Evolutionary conservation across 2,329 filamentous ascomycete genomes (phyloP), one percentile per base, ranked within the genome.

Genomic region (Sclerotinia nivalis): DNA sequence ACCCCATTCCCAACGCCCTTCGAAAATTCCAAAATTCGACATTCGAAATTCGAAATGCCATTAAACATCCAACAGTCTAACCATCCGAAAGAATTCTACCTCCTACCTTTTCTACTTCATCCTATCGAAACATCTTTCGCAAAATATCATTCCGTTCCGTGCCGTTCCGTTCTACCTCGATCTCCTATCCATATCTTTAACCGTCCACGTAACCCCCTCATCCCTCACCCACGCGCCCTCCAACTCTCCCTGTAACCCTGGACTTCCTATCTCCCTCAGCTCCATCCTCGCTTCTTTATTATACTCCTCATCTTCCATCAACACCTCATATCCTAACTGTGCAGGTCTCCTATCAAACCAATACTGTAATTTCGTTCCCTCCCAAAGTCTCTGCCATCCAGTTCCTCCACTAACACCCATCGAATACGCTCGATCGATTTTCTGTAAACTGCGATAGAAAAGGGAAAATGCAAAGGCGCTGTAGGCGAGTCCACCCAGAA

Each of bases 401-500:
- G 76, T 76, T 1, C 71, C 74, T 0, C 76, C 76, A 43, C 74
- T 75, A 22, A 73, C 67, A 22, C 76, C 76, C 34, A 69, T 71
- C 2, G 72, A 69, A 71, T 76, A 77, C 15, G 75, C 75, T n/a
- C 72, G 72, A 64, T 77, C 75, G n/a, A 76, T 75, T 50, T 71
- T 70, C 22, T 67, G 61, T 43, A 77, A 71, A 69, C 75, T 75
- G 34, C 72, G 65, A 56, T 76, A 76, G 60, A 77, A 77, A 8
- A 76, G 69, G n/a, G 74, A 96, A 84, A 92, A 97, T 70, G 90
- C 89, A 61, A 90, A 83, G 12, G 89, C 89, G 40, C 93, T 91
- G 71, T 93, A 85, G 67, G 96, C 83, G 78, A 91, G 92, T 72
- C 94, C 94, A 43, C 89, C 93, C 20, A 97, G 91, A 56, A 97